Base-by-base conservation (phyloP, 192 early-diverging fungal genomes). In the Pilobolus umbonatus region DNA sequence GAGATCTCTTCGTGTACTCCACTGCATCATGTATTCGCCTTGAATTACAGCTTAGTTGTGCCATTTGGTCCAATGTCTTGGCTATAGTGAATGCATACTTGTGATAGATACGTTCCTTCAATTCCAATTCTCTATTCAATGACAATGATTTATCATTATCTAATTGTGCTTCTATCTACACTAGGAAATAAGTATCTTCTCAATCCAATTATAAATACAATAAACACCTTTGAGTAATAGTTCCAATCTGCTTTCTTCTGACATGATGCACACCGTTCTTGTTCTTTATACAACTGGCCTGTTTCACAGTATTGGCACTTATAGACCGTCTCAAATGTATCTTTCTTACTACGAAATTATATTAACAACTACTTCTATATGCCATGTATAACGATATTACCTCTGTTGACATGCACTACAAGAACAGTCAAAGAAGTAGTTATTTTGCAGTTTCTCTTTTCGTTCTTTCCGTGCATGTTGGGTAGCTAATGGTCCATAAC, bases 391-490 rank as follows among this genome's bases (percentile, higher is more conserved):
- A n/a, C n/a, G 6, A 34, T 36, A 3, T 38, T 54, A 54, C 52
- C 52, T 31, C 24, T 39, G 19, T 26, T 2, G 24, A 17, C 35
- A 49, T 3, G 45, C 44, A 28, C 35, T 51, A 43, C 63, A 65
- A 11, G 48, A 17, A 42, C 63, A 65, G 3, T 65, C 47, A 40
- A 65, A 65, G 24, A 58, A 50, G 34, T 65, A 65, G 6, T 57
- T 4, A 11, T 51, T 38, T 34, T 24, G 17, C 38, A 65, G 25
- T 10, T 24, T 24, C 24, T 21, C 28, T 14, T 28, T 15, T 49
- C 63, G 22, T 39, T 65, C 63, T 26, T 58, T 36, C 5, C 26
- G 31, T 7, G 43, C 4, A 19, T 36, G 29, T 28, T 48, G 57
- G 1, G 46, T 43, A 43, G 56, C 43, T 17, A 58, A 25, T 3